Conservation (phyloP, 2,329 filamentous ascomycete genomes). For the Alternaria triticimaculans region DNA sequence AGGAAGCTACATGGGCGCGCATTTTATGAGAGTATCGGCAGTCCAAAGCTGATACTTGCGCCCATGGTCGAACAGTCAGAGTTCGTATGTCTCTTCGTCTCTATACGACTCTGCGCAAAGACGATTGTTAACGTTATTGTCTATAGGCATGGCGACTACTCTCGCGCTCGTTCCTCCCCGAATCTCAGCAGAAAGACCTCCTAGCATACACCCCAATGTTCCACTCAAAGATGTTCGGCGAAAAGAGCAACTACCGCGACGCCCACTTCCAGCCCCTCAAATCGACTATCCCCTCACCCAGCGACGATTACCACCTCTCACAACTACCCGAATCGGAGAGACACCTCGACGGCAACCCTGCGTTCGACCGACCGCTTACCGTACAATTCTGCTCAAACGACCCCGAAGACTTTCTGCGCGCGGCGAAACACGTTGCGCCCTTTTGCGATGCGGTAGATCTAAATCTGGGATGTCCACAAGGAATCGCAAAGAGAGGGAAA, state of each 20-base stretch:
- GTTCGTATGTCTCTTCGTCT: constrained; percentile 70
- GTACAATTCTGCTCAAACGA: constrained; percentile 97
- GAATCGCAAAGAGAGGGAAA: constrained; percentile 86
- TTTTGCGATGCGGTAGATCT: constrained; percentile 95
- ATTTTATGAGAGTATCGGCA: constrained; percentile 95
- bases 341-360: constrained; percentile 82
- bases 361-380: constrained; percentile 85
- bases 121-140: constrained; percentile 11
- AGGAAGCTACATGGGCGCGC: constrained; percentile 79
- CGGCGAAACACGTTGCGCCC: constrained; percentile 78
- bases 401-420: constrained; percentile 76
- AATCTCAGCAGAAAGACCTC: constrained; percentile 62
- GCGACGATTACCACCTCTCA: constrained; percentile 44
- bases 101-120: too few relatives aligned
- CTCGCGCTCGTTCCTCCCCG: constrained; percentile 85
- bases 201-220: constrained; percentile 96
- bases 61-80: constrained; percentile 99
- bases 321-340: constrained; percentile 35
- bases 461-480: constrained; percentile 95
- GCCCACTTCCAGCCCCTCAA: constrained; percentile 78
- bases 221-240: constrained; percentile 86
- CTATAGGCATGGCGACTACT: constrained; percentile 94
- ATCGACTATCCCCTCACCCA: constrained; percentile 42
- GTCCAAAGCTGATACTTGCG: constrained; percentile 86
- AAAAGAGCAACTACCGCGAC: constrained; percentile 76